These are phyloP conservation scores for Thelephora terrestris DNA, from an alignment of 1,284 basidiomycete species.

Conservation along the genomic window DNA sequence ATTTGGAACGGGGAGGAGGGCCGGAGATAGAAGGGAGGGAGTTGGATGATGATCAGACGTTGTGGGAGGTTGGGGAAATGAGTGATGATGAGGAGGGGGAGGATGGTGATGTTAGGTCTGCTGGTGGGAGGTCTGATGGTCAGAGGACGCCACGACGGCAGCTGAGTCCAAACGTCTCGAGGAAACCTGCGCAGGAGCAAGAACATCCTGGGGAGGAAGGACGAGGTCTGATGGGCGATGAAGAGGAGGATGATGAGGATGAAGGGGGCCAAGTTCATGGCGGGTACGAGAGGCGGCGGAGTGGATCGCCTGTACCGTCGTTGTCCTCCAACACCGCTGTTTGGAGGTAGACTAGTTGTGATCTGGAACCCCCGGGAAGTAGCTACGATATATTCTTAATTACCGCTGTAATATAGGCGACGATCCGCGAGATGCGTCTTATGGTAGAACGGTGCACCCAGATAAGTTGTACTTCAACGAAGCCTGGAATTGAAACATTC, in stretches of 20 bases:
- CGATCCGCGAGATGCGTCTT: too few relatives aligned
- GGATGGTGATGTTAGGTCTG: conserved; percentile 4
- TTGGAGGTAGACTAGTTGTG: too few relatives aligned
- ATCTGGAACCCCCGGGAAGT: too few relatives aligned
- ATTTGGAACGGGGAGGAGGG: conserved; percentile 24
- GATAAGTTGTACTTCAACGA: too few relatives aligned
- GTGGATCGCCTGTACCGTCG: too few relatives aligned
- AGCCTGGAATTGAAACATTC: too few relatives aligned
- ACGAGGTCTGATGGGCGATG: background rate
- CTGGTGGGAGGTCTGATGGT: conserved; percentile 10
- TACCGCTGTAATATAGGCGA: too few relatives aligned
- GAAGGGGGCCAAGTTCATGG: background rate
- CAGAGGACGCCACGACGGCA: conserved; percentile 5
- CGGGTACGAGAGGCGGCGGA: too few relatives aligned
- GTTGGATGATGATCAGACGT: conserved; percentile 30
- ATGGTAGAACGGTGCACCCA: too few relatives aligned
- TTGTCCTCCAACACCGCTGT: too few relatives aligned
- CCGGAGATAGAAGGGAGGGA: conserved; percentile 23
- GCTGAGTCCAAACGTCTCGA: background rate
- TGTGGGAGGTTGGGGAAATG: conserved; percentile 59
- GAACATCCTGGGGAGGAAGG: background rate
- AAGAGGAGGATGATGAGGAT: background rate
- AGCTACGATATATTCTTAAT: too few relatives aligned
- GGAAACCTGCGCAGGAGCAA: background rate
- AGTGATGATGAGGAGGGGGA: conserved; percentile 46